phyloP scores from a whole-genome alignment of 768 basidiomycete genomes.

The Amanita thiersii region DNA sequence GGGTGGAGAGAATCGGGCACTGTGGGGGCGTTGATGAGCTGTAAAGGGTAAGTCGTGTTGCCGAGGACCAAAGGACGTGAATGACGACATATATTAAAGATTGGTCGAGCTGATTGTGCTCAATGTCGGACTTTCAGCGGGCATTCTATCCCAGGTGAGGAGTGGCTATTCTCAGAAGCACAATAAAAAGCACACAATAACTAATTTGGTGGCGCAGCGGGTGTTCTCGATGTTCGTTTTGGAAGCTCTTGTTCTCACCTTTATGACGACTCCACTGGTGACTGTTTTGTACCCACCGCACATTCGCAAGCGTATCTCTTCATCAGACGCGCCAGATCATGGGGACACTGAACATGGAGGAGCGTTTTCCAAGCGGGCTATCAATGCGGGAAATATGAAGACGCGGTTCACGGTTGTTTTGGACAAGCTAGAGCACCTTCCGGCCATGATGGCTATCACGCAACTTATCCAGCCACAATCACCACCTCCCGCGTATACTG shows the following conservation, averaged over 20 bases:
- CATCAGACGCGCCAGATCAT: constrained; percentile 31
- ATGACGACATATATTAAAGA: constrained; percentile 23
- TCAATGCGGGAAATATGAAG: constrained; percentile 18
- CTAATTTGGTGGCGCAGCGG: constrained; percentile 20
- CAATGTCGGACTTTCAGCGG: constrained; percentile 82
- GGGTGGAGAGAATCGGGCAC: constrained; percentile 73
- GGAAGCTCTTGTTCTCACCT: constrained; percentile 74
- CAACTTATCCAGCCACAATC: constrained; percentile 59
- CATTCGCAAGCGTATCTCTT: constrained; percentile 38
- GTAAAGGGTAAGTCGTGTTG: constrained; percentile 63
- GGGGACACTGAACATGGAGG: background rate
- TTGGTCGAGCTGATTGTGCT: constrained; percentile 93
- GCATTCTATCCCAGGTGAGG: constrained; percentile 58
- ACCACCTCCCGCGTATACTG: constrained; percentile 8
- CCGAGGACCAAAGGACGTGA: background rate
- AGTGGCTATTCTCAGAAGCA: background rate
- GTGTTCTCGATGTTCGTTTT: constrained; percentile 97
- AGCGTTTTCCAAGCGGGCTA: background rate
- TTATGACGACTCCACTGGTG: constrained; percentile 70
- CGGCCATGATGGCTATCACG: constrained; percentile 83
- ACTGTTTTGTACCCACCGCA: constrained; percentile 47
- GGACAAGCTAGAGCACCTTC: constrained; percentile 84
- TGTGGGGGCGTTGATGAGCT: constrained; percentile 91
- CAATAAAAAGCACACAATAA: background rate
- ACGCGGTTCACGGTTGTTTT: constrained; percentile 77